Conservation (phyloP, 345 rosid genomes). For the Zanthoxylum bungeanum region DNA sequence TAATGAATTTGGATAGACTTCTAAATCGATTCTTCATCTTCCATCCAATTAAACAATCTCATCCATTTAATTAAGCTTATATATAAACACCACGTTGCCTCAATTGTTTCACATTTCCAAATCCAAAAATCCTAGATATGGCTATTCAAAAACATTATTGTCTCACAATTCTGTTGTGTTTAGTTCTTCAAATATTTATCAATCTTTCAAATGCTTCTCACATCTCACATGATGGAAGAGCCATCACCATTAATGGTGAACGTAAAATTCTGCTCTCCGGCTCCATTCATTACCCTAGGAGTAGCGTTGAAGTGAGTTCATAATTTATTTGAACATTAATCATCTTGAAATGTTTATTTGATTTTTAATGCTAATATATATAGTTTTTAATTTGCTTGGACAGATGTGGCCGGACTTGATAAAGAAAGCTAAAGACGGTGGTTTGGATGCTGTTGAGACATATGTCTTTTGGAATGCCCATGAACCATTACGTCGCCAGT, state of each 20-base stretch:
- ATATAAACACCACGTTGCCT: background rate
- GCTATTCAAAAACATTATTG: background rate
- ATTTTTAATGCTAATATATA: background rate
- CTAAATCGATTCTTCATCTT: background rate
- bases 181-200: background rate
- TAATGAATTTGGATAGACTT: background rate
- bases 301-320: constrained; percentile 44
- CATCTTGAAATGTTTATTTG: no score
- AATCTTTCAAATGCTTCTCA: constrained; percentile 10
- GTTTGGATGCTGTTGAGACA: constrained; percentile 50
- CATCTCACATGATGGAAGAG: constrained; percentile 44
- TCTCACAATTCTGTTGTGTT: background rate
- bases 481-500: constrained; percentile 46
- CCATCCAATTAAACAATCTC: background rate
- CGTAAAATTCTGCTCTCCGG: constrained; percentile 57
- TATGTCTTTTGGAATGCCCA: constrained; percentile 58
- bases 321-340: background rate
- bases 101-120: background rate
- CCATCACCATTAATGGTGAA: constrained; percentile 49
- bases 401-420: constrained; percentile 68
- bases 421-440: constrained; percentile 47
- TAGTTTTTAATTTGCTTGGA: no score
- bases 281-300: constrained; percentile 66
- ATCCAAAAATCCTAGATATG: no score
- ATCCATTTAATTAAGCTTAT: background rate